Evolutionary conservation across 176 grass and related monocot genomes (phyloP), one percentile per base, ranked within the genome.

Genomic region (Alopecurus myosuroides): DNA sequence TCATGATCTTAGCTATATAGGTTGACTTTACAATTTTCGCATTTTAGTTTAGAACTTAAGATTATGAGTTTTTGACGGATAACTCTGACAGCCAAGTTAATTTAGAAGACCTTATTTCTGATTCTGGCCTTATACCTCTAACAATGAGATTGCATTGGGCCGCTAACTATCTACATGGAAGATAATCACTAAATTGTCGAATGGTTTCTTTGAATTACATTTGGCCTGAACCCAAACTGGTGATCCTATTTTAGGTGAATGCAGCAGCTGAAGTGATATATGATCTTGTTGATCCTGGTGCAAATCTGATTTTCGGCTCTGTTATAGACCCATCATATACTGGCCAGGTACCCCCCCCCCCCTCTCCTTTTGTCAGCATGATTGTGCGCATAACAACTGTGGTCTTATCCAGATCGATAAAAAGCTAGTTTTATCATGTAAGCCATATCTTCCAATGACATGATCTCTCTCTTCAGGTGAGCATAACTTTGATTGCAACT

Each of bases 221-320:
- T 58, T 67, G 35, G 3, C 39, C 53, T 82, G 13, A 77, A 71
- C 33, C 62, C 13, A 48, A 60, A 20, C 6, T 66, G 34, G 66
- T 42, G 42, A 81, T 60, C 36, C 44, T 69, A 37, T 81, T 52
- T 84, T 51, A 98, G 93, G 96, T 98, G 12, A 98, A 98, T 45
- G 88, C 89, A 2, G 93, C 96, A 62, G 93, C 96, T 74, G 96
- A 98, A 88, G 92, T 95, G 69, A 98, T 98, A 70, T 98, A 98
- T 63, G 91, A 98, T 83, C 93, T 98, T 70, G 96, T 95, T 34
- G 93, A 98, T 83, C 93, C 93, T 79, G 86, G 82, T 88, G 93
- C 96, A 62, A 98, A 98, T 92, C 82, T 98, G 46, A 98, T 98
- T 84, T 95, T 98, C 44, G 96, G 91, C 55, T 92, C 96, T 53